Base-by-base conservation (phyloP, 768 basidiomycete genomes). In the Pulveroboletus sp. region DNA sequence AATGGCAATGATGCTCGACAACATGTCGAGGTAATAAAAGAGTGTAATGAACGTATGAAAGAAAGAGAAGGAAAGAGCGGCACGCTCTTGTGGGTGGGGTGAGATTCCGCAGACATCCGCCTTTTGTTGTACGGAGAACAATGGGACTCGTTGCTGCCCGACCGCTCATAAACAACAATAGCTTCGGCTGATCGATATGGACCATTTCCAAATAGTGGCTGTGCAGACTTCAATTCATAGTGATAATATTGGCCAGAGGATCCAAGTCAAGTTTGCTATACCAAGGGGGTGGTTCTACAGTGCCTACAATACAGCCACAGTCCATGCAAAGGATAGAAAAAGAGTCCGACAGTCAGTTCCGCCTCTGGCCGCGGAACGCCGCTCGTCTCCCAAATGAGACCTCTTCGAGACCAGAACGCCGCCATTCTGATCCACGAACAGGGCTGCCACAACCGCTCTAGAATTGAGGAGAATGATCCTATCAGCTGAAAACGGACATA, bases 1-100 rank as follows among this genome's bases (percentile, higher is more conserved):
- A 55, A 66, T 37, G 45, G 69, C 55, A 56, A 76, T 57, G 40
- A 73, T 50, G 66, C 64, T 63, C 71, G 65, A 66, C 52, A 73
- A 38, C 75, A 75, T 76, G 60, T 37, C 63, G 58, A 63, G 48
- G 43, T n/a, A 58, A 54, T 16, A 58, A 63, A 62, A 35, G 54
- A 59, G 46, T 8, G 56, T 43, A 45, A 58, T 59, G 58, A 62
- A 56, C 29, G 62, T 43, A 36, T 14, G 33, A 39, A 34, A 59
- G 40, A 40, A 43, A 45, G 21, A 50, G 49, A 20, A 51, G 39
- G 59, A 58, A 60, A 57, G 56, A 58, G 61, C 65, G 11, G 31
- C 8, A 12, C 11, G 53, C 61, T 56, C 68, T 43, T 17, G 46
- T 45, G 53, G 42, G n/a, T 21, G 44, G 42, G 41, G 50, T 20